Evolutionary conservation across 1,284 basidiomycete species (phyloP).

Genomic region (Cutaneotrichosporon sp.): DNA sequence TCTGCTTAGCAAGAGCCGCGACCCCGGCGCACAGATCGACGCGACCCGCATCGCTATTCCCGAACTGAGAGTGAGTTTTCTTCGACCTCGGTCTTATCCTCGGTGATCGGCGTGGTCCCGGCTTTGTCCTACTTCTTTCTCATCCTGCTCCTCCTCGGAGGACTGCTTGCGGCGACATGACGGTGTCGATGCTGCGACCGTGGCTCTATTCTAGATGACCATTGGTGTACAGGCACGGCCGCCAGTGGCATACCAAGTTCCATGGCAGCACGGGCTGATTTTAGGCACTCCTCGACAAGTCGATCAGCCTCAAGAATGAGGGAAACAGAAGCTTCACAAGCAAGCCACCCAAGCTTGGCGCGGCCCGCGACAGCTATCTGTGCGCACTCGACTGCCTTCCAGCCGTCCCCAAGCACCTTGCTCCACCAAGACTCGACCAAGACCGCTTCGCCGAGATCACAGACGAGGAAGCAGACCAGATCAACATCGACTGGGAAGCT

Average conservation of each 20-base stretch:
- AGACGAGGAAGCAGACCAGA: constrained; percentile 44
- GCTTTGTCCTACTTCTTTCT: no score
- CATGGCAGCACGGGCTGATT: neutral
- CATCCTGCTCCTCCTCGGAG: no score
- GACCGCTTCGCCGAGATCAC: constrained; percentile 30
- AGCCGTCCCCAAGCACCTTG: constrained; percentile 17
- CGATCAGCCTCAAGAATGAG: constrained; percentile 32
- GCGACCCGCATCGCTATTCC: neutral
- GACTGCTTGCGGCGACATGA: no score
- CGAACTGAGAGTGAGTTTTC: constrained; percentile 9
- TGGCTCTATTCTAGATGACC: neutral
- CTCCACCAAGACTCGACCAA: constrained; percentile 6
- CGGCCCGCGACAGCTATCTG: constrained; percentile 38
- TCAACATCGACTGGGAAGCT: constrained; percentile 26
- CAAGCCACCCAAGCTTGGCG: constrained; percentile 29
- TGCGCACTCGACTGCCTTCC: constrained; percentile 38
- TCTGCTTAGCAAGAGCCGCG: constrained; percentile 5
- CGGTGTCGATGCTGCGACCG: neutral
- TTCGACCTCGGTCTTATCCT: neutral
- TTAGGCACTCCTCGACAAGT: constrained; percentile 33
- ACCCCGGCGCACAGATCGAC: constrained; percentile 2
- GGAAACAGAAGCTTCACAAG: constrained; percentile 44
- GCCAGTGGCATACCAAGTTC: neutral
- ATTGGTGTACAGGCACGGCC: neutral
- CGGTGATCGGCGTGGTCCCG: no score